These are phyloP conservation scores for Ophiorrhiza pumila DNA, from an alignment of 257 asterid species.

Conservation along the genomic window DNA sequence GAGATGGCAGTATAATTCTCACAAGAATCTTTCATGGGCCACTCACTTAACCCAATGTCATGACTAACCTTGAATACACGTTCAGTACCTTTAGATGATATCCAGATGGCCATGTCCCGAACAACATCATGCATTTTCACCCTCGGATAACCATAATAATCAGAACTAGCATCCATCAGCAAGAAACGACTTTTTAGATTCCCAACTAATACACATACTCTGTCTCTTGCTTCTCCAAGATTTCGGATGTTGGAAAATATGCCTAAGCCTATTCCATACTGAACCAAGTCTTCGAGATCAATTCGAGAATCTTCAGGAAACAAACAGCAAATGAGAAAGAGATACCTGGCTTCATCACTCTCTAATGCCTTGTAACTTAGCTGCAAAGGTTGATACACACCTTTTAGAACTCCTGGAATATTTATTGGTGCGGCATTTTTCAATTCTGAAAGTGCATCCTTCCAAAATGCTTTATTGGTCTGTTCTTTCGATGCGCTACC, in stretches of 20 bases:
- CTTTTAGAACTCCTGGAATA: too few species aligned
- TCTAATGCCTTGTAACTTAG: too few species aligned
- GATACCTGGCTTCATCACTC: too few species aligned
- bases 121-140: conserved; percentile 12
- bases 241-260: not conserved
- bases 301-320: conserved; percentile 18
- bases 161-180: not conserved
- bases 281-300: conserved; percentile 11
- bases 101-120: too few species aligned
- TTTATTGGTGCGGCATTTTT: too few species aligned
- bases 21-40: not conserved
- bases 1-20: not conserved
- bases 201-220: not conserved
- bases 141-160: not conserved
- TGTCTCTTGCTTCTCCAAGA: conserved; percentile 13
- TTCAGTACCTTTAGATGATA: too few species aligned
- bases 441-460: too few species aligned
- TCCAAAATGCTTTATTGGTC: too few species aligned
- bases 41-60: not conserved
- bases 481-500: too few species aligned
- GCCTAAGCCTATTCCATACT: too few species aligned
- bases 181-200: not conserved
- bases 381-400: too few species aligned
- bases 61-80: not conserved
- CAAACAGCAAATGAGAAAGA: conserved; percentile 27